Conservation (phyloP, 2,329 filamentous ascomycete species). For the Verticillium klebahnii region DNA sequence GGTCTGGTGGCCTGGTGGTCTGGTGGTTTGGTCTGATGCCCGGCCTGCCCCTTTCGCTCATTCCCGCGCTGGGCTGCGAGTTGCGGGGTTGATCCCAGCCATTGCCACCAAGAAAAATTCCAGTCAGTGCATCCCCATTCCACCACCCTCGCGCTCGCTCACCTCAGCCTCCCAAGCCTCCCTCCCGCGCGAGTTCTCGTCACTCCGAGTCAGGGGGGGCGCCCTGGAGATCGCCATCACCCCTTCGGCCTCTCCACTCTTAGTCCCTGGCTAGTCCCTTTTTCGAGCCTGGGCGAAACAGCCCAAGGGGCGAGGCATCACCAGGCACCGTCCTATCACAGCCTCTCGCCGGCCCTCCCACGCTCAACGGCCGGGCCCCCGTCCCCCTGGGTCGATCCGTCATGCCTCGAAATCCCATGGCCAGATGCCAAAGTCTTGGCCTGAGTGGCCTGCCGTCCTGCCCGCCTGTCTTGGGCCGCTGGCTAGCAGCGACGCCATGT, state of each 20-base stretch:
- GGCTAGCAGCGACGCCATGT: conserved; percentile 13
- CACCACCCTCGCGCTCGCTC: conserved; percentile 4
- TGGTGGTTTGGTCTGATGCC: neutral
- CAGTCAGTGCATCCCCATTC: conserved; percentile 6
- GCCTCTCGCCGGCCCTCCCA: conserved; percentile 7
- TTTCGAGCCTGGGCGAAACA: conserved; percentile 15
- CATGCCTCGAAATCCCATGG: conserved; percentile 32
- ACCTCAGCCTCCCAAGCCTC: neutral
- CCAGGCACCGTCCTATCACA: conserved; percentile 23
- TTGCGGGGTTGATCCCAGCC: conserved; percentile 9
- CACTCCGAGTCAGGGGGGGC: neutral
- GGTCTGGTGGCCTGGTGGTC: neutral
- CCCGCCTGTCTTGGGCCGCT: conserved; percentile 21
- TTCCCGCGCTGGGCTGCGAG: conserved; percentile 6
- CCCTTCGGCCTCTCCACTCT: neutral
- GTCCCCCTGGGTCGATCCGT: conserved; percentile 26
- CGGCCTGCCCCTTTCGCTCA: conserved; percentile 9
- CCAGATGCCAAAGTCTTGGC: conserved; percentile 26
- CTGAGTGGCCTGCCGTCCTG: conserved; percentile 23
- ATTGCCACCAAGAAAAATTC: conserved; percentile 11
- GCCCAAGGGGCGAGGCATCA: conserved; percentile 10
- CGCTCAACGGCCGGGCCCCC: conserved; percentile 16
- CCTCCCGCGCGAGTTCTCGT: conserved; percentile 7
- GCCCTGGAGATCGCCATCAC: conserved; percentile 6
- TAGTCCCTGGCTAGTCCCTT: conserved; percentile 17